Evolutionary conservation across 2,329 filamentous ascomycete genomes (phyloP).

Genomic region (Aspergillus clavatus): DNA sequence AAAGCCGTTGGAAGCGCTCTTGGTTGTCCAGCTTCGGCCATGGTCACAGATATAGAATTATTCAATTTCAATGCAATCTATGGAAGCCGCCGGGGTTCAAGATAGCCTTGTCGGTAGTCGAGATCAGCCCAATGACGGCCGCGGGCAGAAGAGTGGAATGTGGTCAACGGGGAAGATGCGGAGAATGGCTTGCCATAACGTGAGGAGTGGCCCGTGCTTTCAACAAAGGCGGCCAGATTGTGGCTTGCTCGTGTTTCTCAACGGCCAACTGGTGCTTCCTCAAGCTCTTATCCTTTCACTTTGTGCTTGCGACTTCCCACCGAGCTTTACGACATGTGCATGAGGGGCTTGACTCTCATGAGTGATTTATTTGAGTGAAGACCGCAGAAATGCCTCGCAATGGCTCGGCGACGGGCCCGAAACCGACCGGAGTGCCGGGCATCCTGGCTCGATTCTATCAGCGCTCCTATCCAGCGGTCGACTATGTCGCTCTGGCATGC

Average conservation of each 20-base stretch:
- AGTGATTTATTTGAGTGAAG: conserved; percentile 5
- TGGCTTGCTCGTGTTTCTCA: not conserved
- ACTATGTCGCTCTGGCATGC: conserved; percentile 74
- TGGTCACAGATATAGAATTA: conserved; percentile 34
- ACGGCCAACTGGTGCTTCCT: not conserved
- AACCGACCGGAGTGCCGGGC: conserved; percentile 39
- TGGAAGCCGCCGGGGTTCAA: too few relatives aligned
- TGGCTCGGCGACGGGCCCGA: conserved; percentile 21
- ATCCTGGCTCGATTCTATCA: conserved; percentile 50
- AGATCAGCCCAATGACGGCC: not conserved
- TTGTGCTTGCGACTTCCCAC: not conserved
- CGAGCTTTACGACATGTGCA: not conserved
- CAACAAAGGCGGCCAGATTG: not conserved
- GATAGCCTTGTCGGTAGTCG: not conserved
- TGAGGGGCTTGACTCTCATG: conserved; percentile 3
- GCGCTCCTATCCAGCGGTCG: conserved; percentile 78
- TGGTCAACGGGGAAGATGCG: conserved; percentile 5
- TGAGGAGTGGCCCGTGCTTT: conserved; percentile 21
- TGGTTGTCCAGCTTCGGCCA: conserved; percentile 56
- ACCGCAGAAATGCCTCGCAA: conserved; percentile 25
- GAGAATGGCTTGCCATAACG: conserved; percentile 11
- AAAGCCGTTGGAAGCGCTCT: conserved; percentile 59
- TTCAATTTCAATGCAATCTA: not conserved
- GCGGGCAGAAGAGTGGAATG: not conserved
- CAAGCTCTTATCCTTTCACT: not conserved